Percentiles rank a stretch among this genome's conserved stretches.
These are phyloP conservation scores for Dactylellina haptotyla DNA, from an alignment of 2,329 filamentous ascomycete species.

Conservation along the genomic window DNA sequence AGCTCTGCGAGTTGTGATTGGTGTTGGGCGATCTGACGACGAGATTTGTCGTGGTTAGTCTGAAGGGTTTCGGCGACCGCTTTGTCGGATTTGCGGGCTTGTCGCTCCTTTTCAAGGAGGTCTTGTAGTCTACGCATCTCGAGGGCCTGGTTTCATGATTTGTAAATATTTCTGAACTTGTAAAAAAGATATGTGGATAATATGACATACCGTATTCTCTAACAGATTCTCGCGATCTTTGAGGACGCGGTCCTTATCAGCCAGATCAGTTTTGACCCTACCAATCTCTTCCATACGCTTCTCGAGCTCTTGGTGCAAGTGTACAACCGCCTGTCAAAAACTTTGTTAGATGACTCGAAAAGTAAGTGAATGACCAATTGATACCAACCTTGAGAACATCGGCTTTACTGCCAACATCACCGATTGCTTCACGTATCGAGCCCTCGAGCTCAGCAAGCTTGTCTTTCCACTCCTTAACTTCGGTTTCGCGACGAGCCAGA, in stretches of 20 bases:
- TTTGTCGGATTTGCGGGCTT: slow-evolving; percentile 84
- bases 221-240: slow-evolving; percentile 88
- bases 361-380: background rate
- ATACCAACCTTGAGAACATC: slow-evolving; percentile 78
- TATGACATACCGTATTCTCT: slow-evolving; percentile 65
- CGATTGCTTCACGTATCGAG: slow-evolving; percentile 84
- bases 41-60: slow-evolving; percentile 85
- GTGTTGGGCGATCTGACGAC: slow-evolving; percentile 84
- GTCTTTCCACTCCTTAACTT: slow-evolving; percentile 91
- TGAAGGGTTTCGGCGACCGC: slow-evolving; percentile 87
- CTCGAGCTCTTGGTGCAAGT: slow-evolving; percentile 87
- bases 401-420: slow-evolving; percentile 84
- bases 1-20: slow-evolving; percentile 86
- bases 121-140: slow-evolving; percentile 87
- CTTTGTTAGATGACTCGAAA: slow-evolving; percentile 19
- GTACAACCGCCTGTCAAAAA: slow-evolving; percentile 75
- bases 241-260: slow-evolving; percentile 91
- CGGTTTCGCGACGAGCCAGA: slow-evolving; percentile 83
- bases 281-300: slow-evolving; percentile 85
- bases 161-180: slow-evolving; percentile 14
- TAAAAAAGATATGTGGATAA: background rate
- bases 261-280: slow-evolving; percentile 76
- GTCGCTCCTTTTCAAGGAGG: slow-evolving; percentile 88
- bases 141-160: slow-evolving; percentile 72
- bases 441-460: slow-evolving; percentile 88